phyloP scores from a whole-genome alignment of 2,329 filamentous ascomycete genomes.

The Penicillium digitatum region DNA sequence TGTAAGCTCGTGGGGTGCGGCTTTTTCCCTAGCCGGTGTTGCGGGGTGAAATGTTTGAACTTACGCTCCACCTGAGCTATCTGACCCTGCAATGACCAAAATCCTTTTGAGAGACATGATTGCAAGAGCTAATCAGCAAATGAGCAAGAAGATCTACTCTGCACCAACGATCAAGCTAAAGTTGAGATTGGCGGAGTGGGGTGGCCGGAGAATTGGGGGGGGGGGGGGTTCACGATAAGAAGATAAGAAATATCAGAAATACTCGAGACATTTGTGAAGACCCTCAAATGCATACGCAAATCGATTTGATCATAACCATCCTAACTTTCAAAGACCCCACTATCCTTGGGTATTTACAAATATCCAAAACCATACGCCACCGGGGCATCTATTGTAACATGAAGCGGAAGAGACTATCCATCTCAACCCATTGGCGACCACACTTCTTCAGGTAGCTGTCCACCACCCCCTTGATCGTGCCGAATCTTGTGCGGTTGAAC shows the following conservation, averaged over 20 bases:
- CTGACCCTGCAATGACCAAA: conserved; percentile 80
- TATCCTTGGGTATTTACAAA: conserved; percentile 27
- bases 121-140: conserved; percentile 10
- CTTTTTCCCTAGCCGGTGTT: neutral
- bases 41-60: conserved; percentile 32
- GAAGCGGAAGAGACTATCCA: conserved; percentile 76
- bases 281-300: conserved; percentile 6
- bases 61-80: conserved; percentile 86
- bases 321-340: conserved; percentile 3
- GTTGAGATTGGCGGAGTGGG: conserved; percentile 15
- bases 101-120: conserved; percentile 52
- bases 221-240: neutral
- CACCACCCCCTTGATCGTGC: conserved; percentile 69
- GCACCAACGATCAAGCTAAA: neutral
- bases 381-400: conserved; percentile 46
- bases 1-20: neutral
- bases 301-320: conserved; percentile 7
- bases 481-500: conserved; percentile 77
- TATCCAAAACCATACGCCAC: conserved; percentile 16
- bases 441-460: conserved; percentile 85
- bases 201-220: neutral
- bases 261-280: neutral
- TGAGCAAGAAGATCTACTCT: neutral
- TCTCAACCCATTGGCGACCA: conserved; percentile 86
- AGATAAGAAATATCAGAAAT: neutral